Base-by-base conservation (phyloP, 2,329 filamentous ascomycete species). In the Seiridium cupressi region DNA sequence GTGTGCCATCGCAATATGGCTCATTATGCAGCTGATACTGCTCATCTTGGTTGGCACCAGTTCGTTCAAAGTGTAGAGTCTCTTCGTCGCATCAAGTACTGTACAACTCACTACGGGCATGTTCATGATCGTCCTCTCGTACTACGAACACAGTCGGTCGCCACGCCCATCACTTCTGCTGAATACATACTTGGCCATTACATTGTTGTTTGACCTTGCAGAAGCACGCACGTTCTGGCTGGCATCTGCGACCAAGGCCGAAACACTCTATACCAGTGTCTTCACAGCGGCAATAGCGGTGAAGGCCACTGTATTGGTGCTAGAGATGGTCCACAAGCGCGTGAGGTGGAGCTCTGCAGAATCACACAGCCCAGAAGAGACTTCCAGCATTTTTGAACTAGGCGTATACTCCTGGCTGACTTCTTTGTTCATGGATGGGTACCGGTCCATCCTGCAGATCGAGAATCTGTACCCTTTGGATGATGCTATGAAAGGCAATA, bases 201-300 rank as follows among this genome's bases (percentile, higher is more conserved):
- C 77, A 1, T 62, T 79, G 0, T 64, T 83, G 1, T 72, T 82
- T 31, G 81, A 83, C 42, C 64, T 74, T 3, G 73, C 73, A 0
- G 76, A 77, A 60, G 68, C 70, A 0, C 72, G 81, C 6, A 82
- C 80, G 0, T 61, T 77, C 3, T 82, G 77, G 73, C 68, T 82
- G 18, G 51, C 51, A 9, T 59, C 55, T 3, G 57, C 9, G 6
- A 31, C 60, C 9, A 51, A 48, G 36, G n/a, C 56, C 10, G 54
- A 63, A 31, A 51, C 54, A 8, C 60, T 67, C 4, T 72, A 67
- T 36, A 66, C 73, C 0, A 66, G 70, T 1, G 59, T 79, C 1
- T 75, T 77, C 31, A 77, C 73, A 1, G 66, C 69, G 0, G 69
- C 72, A 0, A 57, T 77, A 3, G 73, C 62, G 1, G n/a, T 77